phyloP scores from a whole-genome alignment of 2,329 filamentous ascomycete species.

The Fusarium lateritium region DNA sequence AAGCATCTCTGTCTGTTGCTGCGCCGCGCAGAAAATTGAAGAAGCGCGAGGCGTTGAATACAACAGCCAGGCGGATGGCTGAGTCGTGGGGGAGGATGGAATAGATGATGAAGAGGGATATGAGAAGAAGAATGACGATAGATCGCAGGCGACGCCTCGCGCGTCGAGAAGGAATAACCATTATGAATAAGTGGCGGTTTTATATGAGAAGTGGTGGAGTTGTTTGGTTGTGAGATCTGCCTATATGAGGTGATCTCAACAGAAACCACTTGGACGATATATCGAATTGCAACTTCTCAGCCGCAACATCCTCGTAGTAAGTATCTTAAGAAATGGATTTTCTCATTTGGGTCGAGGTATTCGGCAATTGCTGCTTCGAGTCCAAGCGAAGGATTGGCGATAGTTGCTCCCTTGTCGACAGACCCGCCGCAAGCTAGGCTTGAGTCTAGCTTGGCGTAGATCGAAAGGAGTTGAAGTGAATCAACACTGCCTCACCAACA shows the following conservation, averaged over 20 bases:
- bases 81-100: conserved; percentile 54
- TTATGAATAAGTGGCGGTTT: conserved; percentile 7
- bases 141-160: conserved; percentile 50
- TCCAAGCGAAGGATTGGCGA: conserved; percentile 11
- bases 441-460: not conserved
- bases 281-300: not conserved
- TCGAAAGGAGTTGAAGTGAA: not conserved
- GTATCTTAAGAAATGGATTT: not conserved
- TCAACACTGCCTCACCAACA: not conserved
- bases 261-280: conserved; percentile 11
- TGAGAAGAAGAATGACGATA: conserved; percentile 41
- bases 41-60: conserved; percentile 54
- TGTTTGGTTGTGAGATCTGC: conserved; percentile 9
- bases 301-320: conserved; percentile 21
- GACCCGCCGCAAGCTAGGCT: conserved; percentile 13
- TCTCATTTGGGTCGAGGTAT: conserved; percentile 4
- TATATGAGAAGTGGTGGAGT: conserved; percentile 12
- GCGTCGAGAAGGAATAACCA: conserved; percentile 48
- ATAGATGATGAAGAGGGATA: conserved; percentile 49
- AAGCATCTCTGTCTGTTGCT: conserved; percentile 56
- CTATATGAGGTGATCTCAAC: conserved; percentile 15
- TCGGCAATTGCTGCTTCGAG: conserved; percentile 7
- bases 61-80: conserved; percentile 52
- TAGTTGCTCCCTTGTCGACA: conserved; percentile 17
- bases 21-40: conserved; percentile 51